These are phyloP conservation scores for Leptoxyphium fumago DNA, from an alignment of 2,329 filamentous ascomycete genomes.

Conservation along the genomic window DNA sequence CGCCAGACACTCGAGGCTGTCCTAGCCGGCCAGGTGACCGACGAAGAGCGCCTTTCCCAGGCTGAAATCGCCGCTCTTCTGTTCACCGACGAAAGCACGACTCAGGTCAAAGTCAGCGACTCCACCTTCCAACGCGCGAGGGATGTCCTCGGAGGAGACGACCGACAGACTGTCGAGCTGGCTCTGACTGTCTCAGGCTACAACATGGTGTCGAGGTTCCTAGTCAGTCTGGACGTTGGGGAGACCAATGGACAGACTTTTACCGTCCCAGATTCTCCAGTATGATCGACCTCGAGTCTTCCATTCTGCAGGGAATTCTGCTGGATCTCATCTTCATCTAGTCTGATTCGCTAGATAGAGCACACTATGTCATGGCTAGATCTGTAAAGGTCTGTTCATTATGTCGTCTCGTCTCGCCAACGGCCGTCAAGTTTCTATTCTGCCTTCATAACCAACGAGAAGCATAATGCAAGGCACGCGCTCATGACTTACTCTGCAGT, in stretches of 20 bases:
- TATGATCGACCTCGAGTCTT: too few relatives aligned
- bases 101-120: slow-evolving; percentile 16
- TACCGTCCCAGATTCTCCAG: slow-evolving; percentile 13
- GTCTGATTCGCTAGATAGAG: too few relatives aligned
- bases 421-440: too few relatives aligned
- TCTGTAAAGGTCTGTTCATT: too few relatives aligned
- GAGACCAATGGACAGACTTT: slow-evolving; percentile 23
- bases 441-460: too few relatives aligned
- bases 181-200: slow-evolving; percentile 22
- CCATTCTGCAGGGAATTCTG: too few relatives aligned
- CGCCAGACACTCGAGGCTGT: slow-evolving; percentile 13
- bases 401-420: too few relatives aligned
- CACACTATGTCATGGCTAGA: too few relatives aligned
- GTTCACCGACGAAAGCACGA: slow-evolving; percentile 21
- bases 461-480: too few relatives aligned
- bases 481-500: too few relatives aligned
- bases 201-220: slow-evolving; percentile 24
- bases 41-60: slow-evolving; percentile 11
- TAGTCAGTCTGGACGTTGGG: slow-evolving; percentile 24
- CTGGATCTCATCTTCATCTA: too few relatives aligned
- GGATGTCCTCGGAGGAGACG: slow-evolving; percentile 12
- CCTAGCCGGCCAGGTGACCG: slow-evolving; percentile 10
- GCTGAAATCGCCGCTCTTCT: slow-evolving; percentile 19
- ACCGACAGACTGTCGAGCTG: slow-evolving; percentile 22
- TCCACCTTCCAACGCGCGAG: slow-evolving; percentile 17